Evolutionary conservation across 108 stramenopile genomes (phyloP), one percentile per base, ranked within the genome.

Genomic region (Chaetoceros muelleri): DNA sequence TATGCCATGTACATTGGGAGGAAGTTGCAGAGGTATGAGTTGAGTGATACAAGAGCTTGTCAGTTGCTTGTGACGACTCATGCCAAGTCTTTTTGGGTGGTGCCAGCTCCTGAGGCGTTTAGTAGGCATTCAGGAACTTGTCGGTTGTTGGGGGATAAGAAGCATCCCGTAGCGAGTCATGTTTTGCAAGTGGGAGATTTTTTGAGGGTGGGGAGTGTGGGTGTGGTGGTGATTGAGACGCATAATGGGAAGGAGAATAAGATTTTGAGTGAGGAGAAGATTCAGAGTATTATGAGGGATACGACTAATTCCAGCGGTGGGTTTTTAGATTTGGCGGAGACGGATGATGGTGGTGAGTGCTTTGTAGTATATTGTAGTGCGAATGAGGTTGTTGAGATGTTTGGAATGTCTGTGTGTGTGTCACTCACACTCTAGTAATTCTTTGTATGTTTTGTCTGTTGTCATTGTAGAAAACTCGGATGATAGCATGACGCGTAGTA

Each of bases 21-120:
- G 24, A 85, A 84, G 56, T 69, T 93, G 28, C 81, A 76, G 52
- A 77, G 85, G 17, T 93, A 89, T 64, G 87, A 89, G 63, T 70
- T 94, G 10, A 73, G 71, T 25, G 94, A 95, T 61, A 82, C 87
- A 7, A 74, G 90, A 18, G 90, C 90, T 31, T 91, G 85, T 73
- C 87, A 93, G 58, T 60, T 95, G n/a, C 67, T 95, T 30, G 87
- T 95, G 16, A 85, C 89, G 16, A 89, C 88, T 25, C 87, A 88
- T 48, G 65, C 55, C 24, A 85, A 95, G 58, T 80, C 72, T 48
- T 97, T 86, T 62, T 93, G 88, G 73, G 90, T 90, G 5, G 91
- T 96, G 7, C 91, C 96, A n/a, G 93, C 94, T 1, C 95, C 96
- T 2, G 96, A 97, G 69, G 91, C 92, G 1, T 97, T 97, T 66